Evolutionary conservation across 2,329 filamentous ascomycete genomes (phyloP).

Genomic region (Akanthomyces uredinophilus): DNA sequence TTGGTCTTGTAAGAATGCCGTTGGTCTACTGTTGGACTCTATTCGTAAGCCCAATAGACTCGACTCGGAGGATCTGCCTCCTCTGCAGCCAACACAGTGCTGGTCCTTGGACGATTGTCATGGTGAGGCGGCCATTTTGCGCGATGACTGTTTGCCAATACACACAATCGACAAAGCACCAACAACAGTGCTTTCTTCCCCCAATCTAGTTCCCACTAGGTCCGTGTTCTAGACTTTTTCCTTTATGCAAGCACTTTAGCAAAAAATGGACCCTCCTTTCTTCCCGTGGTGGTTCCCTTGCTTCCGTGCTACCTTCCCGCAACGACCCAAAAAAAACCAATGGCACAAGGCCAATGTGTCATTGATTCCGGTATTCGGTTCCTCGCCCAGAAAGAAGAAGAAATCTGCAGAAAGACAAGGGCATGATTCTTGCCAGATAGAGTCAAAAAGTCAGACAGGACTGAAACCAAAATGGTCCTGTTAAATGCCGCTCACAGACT

Average conservation of each 20-base stretch:
- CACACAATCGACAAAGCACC: neutral
- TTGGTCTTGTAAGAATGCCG: no score
- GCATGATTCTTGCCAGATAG: neutral
- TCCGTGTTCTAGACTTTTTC: neutral
- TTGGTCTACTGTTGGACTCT: neutral
- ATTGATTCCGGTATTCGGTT: neutral
- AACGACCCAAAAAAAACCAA: neutral
- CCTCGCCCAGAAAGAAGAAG: neutral
- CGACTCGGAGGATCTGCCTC: neutral
- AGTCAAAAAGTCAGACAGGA: neutral
- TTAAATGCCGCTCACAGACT: neutral
- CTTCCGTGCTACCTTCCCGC: no score
- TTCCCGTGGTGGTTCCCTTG: neutral
- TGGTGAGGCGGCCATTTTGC: neutral
- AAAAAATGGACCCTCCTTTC: neutral
- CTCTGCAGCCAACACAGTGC: no score
- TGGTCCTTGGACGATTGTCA: no score
- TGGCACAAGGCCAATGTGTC: neutral
- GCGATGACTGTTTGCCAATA: neutral
- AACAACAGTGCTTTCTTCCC: neutral
- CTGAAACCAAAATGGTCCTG: neutral
- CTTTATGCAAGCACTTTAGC: conserved; percentile 5
- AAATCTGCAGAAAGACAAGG: neutral
- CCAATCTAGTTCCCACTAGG: neutral
- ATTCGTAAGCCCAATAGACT: no score